Evolutionary conservation across 75 land plant genomes (phyloP), one percentile per base, ranked within the genome.

Genomic region (Ceratopteris richardii): DNA sequence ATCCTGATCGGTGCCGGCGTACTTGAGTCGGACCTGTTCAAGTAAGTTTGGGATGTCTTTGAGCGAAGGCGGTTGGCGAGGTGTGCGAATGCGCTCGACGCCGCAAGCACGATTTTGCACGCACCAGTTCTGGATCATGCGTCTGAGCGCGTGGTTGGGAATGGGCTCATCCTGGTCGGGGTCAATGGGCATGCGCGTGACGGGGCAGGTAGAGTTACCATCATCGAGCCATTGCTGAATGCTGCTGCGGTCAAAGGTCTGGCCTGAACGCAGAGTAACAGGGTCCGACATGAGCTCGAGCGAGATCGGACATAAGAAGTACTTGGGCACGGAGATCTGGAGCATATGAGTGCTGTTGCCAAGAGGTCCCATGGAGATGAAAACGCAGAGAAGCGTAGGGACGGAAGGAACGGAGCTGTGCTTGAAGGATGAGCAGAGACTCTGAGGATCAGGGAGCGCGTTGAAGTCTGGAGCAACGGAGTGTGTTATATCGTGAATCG

Each of bases 81-180:
- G 85, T 0, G 85, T 82, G 21, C 78, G 78, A 11, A 82, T 79
- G 41, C 78, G 42, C 48, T 82, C 78, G 26, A 78, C 31, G 4
- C 76, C 76, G 13, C 9, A 3, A 14, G 68, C 31, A 0, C 66
- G 55, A 54, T 82, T 74, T 37, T 29, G 78, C 5, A 79, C 82
- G 48, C 82, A 82, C 85, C 85, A 82, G 12, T 55, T 70, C 57
- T 79, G 85, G 29, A 82, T 82, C 51, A 82, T 29, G 29, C 72
- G 56, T 16, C 82, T 66, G 24, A 75, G 57, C 9, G 85, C 61
- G 51, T 78, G 81, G 55, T 82, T 82, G 0, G 85, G 85, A 28
- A 73, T 56, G 11, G 30, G 30, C 1, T 66, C 76, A 4, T 50
- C 25, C 7, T 50, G 25, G 6, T 18, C 19, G 31, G 25, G 2